Conservation (phyloP, 768 basidiomycete genomes). For the Trichaptum fuscoviolaceum region DNA sequence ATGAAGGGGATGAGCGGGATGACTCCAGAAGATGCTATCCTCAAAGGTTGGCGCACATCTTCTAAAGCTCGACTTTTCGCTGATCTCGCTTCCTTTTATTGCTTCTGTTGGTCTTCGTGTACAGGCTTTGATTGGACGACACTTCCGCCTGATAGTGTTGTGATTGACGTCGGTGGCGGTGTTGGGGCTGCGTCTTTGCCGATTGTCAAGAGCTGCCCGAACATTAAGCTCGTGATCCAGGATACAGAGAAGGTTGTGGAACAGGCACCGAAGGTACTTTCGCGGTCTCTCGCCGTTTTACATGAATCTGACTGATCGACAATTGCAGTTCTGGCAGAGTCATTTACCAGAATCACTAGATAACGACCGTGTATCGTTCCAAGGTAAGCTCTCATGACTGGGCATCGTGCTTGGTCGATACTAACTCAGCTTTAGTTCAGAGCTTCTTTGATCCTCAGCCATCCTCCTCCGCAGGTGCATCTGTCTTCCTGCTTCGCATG, state of each 20-base stretch:
- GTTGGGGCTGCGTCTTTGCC: conserved; percentile 8
- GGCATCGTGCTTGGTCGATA: neutral
- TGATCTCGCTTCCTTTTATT: neutral
- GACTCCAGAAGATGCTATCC: conserved; percentile 11
- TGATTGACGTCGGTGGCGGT: conserved; percentile 13
- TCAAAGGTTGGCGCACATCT: conserved; percentile 7
- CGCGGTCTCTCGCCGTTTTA: neutral
- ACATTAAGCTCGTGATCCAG: conserved; percentile 12
- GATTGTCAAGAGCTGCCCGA: conserved; percentile 8
- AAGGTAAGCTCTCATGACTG: conserved; percentile 8
- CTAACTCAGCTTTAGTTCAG: conserved; percentile 12
- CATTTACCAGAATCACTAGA: conserved; percentile 13
- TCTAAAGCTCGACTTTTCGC: neutral
- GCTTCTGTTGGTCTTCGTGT: too few species aligned
- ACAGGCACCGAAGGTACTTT: conserved; percentile 16
- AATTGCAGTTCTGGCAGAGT: conserved; percentile 16
- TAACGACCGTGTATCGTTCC: conserved; percentile 14
- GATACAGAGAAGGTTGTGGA: conserved; percentile 6
- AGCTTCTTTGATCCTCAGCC: conserved; percentile 24
- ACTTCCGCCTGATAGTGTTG: conserved; percentile 6
- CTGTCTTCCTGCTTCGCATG: conserved; percentile 23
- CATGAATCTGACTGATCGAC: neutral
- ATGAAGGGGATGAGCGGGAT: conserved; percentile 20
- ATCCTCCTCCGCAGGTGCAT: conserved; percentile 19
- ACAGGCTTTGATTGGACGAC: conserved; percentile 12